phyloP scores from a whole-genome alignment of 345 rosid species.

The Clausena lansium region DNA sequence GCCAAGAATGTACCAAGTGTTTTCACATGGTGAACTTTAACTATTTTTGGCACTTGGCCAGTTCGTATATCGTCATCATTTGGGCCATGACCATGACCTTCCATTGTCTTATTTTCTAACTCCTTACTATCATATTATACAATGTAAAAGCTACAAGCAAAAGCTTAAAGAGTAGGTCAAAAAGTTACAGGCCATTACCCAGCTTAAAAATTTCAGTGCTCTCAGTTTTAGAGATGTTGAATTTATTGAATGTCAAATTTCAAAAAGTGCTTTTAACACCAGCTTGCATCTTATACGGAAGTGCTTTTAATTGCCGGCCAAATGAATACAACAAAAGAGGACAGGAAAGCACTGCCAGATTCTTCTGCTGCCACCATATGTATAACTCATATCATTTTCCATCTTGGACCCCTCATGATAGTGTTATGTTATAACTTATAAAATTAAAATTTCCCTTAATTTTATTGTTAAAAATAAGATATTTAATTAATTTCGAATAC shows the following conservation, averaged over 20 bases:
- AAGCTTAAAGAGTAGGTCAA: not conserved
- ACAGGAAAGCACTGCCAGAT: conserved; percentile 14
- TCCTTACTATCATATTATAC: no score
- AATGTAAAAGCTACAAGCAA: no score
- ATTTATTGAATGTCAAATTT: not conserved
- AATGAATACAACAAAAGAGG: conserved; percentile 7
- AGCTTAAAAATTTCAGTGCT: not conserved
- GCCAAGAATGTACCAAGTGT: not conserved
- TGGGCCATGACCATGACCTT: not conserved
- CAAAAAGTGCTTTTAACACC: not conserved
- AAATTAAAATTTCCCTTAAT: no score
- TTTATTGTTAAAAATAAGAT: not conserved
- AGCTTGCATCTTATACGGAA: not conserved
- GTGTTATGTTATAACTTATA: no score
- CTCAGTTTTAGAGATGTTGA: not conserved
- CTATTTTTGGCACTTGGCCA: not conserved
- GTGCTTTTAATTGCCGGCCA: conserved; percentile 6
- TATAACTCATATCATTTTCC: not conserved
- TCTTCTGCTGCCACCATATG: not conserved
- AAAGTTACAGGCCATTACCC: not conserved
- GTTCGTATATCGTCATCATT: no score
- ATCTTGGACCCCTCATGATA: no score
- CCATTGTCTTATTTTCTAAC: no score
- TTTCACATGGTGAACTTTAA: not conserved
- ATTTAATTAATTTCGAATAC: no score